These are phyloP conservation scores for Pythium guiyangense DNA, from an alignment of 352 stramenopile genomes.

Conservation along the genomic window DNA sequence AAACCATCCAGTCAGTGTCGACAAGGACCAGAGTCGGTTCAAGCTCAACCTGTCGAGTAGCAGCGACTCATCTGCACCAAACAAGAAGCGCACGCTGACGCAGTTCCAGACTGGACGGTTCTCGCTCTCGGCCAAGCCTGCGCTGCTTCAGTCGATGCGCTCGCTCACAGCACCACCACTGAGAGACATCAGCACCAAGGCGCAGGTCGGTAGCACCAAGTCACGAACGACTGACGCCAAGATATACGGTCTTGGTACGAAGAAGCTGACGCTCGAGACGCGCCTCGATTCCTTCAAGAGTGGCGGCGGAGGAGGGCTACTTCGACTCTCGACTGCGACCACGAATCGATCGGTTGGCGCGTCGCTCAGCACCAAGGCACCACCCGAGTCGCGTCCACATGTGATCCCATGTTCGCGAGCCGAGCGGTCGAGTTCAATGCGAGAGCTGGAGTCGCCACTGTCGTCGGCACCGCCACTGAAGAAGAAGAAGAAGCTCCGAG, in stretches of 20 bases:
- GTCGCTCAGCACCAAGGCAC: no score
- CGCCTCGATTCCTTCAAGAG: no score
- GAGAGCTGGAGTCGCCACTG: neutral
- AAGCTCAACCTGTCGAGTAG: neutral
- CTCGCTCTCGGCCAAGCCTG: conserved; percentile 4
- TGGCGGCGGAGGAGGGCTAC: no score
- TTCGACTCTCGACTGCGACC: no score
- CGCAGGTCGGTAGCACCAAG: no score
- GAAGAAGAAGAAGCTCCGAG: neutral
- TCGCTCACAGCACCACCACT: conserved; percentile 1
- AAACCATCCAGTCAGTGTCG: neutral
- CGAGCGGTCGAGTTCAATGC: neutral
- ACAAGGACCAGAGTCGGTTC: neutral
- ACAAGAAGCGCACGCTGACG: conserved; percentile 14
- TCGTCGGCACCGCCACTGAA: neutral
- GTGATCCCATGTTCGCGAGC: conserved; percentile 11
- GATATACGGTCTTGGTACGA: neutral
- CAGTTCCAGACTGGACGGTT: conserved; percentile 5
- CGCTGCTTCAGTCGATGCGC: neutral
- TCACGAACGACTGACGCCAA: neutral
- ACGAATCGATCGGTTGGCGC: no score
- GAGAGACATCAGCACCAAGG: no score
- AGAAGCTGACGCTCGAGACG: no score
- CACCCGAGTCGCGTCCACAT: neutral
- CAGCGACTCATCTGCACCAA: neutral